Percentiles rank a stretch among this genome's conserved stretches.
phyloP scores from a whole-genome alignment of 108 stramenopile genomes.

The Skeletonema tropicum region DNA sequence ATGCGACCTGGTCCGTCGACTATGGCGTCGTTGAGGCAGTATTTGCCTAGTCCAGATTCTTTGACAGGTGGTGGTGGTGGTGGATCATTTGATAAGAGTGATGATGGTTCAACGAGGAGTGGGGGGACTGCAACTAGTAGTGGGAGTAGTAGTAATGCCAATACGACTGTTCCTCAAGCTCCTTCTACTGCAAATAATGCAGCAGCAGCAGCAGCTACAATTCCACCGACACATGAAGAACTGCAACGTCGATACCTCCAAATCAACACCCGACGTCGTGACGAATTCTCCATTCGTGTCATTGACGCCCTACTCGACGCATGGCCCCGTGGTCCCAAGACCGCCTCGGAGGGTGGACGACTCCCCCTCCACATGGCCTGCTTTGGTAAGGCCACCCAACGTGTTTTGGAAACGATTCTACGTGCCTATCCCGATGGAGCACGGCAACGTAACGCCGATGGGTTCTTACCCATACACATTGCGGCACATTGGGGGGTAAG shows the following conservation, averaged over 20 bases:
- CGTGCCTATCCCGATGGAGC: slow-evolving; percentile 84
- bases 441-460: slow-evolving; percentile 84
- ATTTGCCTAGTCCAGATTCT: not conserved
- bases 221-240: slow-evolving; percentile 30
- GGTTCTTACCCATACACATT: slow-evolving; percentile 80
- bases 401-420: slow-evolving; percentile 67
- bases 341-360: slow-evolving; percentile 81
- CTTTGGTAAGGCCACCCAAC: slow-evolving; percentile 78
- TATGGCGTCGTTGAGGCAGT: not conserved
- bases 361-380: slow-evolving; percentile 85
- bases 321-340: slow-evolving; percentile 74
- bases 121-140: slow-evolving; percentile 8
- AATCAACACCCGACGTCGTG: slow-evolving; percentile 53
- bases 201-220: not conserved
- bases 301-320: slow-evolving; percentile 84
- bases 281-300: slow-evolving; percentile 79
- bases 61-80: too few species aligned
- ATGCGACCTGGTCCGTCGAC: slow-evolving; percentile 7
- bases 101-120: not conserved
- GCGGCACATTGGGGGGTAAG: slow-evolving; percentile 88
- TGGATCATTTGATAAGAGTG: not conserved
- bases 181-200: not conserved
- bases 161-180: not conserved
- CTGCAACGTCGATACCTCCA: slow-evolving; percentile 48
- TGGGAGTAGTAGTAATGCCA: not conserved